Conservation (phyloP, 2,329 filamentous ascomycete species). For the Onygenales sp. region DNA sequence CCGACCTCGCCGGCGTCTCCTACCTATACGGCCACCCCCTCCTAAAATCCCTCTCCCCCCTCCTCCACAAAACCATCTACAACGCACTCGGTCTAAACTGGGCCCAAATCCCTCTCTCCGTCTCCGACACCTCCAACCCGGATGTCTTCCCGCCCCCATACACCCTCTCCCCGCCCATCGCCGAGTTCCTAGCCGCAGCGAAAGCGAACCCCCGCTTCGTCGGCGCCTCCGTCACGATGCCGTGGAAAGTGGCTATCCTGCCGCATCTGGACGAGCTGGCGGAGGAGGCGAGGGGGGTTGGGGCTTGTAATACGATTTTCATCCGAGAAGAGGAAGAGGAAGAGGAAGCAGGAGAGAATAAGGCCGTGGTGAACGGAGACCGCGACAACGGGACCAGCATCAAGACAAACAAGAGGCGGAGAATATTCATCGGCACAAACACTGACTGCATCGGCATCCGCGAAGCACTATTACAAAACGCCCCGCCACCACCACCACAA, state of each 20-base stretch:
- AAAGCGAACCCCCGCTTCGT: conserved; percentile 31
- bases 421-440: conserved; percentile 62
- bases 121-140: conserved; percentile 15
- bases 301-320: conserved; percentile 71
- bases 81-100: conserved; percentile 42
- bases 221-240: conserved; percentile 72
- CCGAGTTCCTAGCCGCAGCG: conserved; percentile 25
- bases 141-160: conserved; percentile 22
- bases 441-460: conserved; percentile 72
- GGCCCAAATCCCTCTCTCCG: conserved; percentile 40
- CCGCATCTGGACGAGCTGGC: conserved; percentile 64
- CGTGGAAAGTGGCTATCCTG: conserved; percentile 70
- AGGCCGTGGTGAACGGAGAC: too few relatives aligned
- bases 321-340: conserved; percentile 37
- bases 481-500: too few relatives aligned
- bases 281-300: conserved; percentile 59
- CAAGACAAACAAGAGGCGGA: conserved; percentile 30
- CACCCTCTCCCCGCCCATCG: conserved; percentile 26
- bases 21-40: conserved; percentile 51
- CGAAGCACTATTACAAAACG: conserved; percentile 55
- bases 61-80: conserved; percentile 47
- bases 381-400: too few relatives aligned
- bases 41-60: conserved; percentile 47
- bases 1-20: conserved; percentile 39
- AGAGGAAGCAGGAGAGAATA: too few relatives aligned